phyloP scores from a whole-genome alignment of 2,329 filamentous ascomycete genomes.

The Trichoderma koningiopsis region DNA sequence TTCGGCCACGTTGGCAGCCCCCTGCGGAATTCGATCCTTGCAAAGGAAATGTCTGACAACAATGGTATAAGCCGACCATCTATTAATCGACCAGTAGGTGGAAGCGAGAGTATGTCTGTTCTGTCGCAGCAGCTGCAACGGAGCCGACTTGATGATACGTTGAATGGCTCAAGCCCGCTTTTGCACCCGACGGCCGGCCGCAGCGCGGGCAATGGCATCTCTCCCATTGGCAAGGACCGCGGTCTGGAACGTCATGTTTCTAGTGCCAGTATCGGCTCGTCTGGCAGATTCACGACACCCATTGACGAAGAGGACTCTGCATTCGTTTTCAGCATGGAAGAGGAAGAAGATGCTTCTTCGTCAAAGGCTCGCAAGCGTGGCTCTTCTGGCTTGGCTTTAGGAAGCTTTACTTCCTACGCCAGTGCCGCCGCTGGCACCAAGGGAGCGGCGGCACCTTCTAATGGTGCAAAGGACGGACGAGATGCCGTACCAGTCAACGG shows the following conservation, averaged over 20 bases:
- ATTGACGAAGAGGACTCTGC: conserved; percentile 67
- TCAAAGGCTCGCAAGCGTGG: conserved; percentile 52
- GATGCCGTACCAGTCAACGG: conserved; percentile 38
- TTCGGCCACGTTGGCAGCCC: conserved; percentile 69
- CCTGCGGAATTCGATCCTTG: conserved; percentile 63
- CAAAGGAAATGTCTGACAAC: conserved; percentile 50
- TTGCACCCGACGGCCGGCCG: conserved; percentile 53
- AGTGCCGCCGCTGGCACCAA: conserved; percentile 39
- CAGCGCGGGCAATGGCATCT: conserved; percentile 43
- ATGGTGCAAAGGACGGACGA: conserved; percentile 36
- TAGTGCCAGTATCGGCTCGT: conserved; percentile 59
- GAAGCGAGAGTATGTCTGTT: conserved; percentile 58
- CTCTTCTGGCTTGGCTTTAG: conserved; percentile 47
- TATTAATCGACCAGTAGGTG: conserved; percentile 45
- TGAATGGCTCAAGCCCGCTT: conserved; percentile 48
- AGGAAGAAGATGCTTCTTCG: conserved; percentile 56
- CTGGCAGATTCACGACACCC: conserved; percentile 62
- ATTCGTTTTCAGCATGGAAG: conserved; percentile 68
- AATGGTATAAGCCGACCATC: conserved; percentile 46
- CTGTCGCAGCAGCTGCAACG: conserved; percentile 65
- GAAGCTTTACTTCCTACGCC: conserved; percentile 46
- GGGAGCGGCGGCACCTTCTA: conserved; percentile 26
- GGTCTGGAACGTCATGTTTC: conserved; percentile 61
- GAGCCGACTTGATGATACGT: conserved; percentile 55
- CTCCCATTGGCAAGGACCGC: conserved; percentile 47